These are phyloP conservation scores for Zymoseptoria brevis DNA, from an alignment of 2,329 filamentous ascomycete genomes.

Conservation along the genomic window DNA sequence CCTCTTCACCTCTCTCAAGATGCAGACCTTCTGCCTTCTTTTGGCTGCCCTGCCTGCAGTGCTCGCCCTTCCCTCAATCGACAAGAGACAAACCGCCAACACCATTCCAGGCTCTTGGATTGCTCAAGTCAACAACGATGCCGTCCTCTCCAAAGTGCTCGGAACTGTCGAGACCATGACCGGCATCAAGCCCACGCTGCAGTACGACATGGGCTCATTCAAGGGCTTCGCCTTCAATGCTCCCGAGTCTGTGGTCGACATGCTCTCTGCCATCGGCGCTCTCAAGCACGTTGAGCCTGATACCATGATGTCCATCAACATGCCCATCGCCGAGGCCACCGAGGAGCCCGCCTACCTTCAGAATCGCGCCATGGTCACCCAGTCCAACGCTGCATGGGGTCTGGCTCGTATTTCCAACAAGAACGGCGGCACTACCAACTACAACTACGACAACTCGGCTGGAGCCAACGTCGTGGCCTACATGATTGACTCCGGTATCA, in stretches of 20 bases:
- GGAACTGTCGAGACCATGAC: conserved; percentile 6
- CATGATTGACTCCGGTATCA: conserved; percentile 18
- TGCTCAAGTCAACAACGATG: conserved; percentile 12
- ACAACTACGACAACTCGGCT: conserved; percentile 15
- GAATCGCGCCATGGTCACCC: conserved; percentile 10
- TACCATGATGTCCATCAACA: conserved; percentile 29
- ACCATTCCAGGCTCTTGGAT: conserved; percentile 18
- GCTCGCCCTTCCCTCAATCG: conserved; percentile 13
- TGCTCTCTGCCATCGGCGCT: conserved; percentile 21
- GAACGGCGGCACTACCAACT: conserved; percentile 17
- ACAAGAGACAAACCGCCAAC: conserved; percentile 12
- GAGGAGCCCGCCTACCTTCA: neutral
- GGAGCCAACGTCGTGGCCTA: conserved; percentile 11
- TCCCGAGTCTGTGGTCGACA: conserved; percentile 26
- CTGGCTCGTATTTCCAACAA: conserved; percentile 18
- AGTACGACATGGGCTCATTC: conserved; percentile 30
- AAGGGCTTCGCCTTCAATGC: conserved; percentile 34
- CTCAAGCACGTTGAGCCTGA: conserved; percentile 36
- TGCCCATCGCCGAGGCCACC: conserved; percentile 3
- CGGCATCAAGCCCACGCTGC: conserved; percentile 9
- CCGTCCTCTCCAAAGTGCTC: neutral
- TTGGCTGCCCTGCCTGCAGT: conserved; percentile 16
- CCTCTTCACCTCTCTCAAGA: conserved; percentile 3
- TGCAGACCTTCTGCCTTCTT: conserved; percentile 12
- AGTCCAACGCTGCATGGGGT: conserved; percentile 17